Evolutionary conservation across 208 protist species (phyloP).

Genomic region (Leishmania major): DNA sequence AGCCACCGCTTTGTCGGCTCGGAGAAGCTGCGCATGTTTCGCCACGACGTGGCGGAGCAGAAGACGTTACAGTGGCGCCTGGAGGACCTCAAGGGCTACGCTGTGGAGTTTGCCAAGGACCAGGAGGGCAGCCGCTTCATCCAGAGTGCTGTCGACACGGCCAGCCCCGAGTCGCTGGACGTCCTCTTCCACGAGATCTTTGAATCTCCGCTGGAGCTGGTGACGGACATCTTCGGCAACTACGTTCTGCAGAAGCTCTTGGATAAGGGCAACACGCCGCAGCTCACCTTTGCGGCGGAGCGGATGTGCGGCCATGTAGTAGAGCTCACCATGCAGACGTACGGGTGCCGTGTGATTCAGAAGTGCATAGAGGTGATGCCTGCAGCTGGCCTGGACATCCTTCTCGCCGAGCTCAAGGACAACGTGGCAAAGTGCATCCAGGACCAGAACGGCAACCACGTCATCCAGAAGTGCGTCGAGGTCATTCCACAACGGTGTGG

Average conservation of each 20-base stretch:
- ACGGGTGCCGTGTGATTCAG: slow-evolving; percentile 99
- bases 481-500: slow-evolving; percentile 90
- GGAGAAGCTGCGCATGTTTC: slow-evolving; percentile 73
- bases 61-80: slow-evolving; percentile 63
- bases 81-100: slow-evolving; percentile 87
- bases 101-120: slow-evolving; percentile 96
- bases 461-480: slow-evolving; percentile 99
- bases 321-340: slow-evolving; percentile 94
- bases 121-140: slow-evolving; percentile 98
- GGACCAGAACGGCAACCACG: slow-evolving; percentile 99
- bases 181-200: slow-evolving; percentile 94
- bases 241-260: slow-evolving; percentile 99
- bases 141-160: slow-evolving; percentile 95
- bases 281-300: slow-evolving; percentile 83
- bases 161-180: slow-evolving; percentile 82
- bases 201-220: slow-evolving; percentile 86
- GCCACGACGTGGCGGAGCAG: slow-evolving; percentile 50
- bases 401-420: slow-evolving; percentile 94
- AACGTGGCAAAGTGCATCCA: slow-evolving; percentile 97
- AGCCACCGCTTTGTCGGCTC: slow-evolving; percentile 52
- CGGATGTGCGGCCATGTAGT: slow-evolving; percentile 93
- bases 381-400: slow-evolving; percentile 79
- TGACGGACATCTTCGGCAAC: slow-evolving; percentile 99
- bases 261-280: slow-evolving; percentile 91
- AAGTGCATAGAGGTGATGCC: slow-evolving; percentile 96